These are phyloP conservation scores for Debaryomyces tyrocola DNA, from an alignment of 805 yeast species.

Conservation along the genomic window DNA sequence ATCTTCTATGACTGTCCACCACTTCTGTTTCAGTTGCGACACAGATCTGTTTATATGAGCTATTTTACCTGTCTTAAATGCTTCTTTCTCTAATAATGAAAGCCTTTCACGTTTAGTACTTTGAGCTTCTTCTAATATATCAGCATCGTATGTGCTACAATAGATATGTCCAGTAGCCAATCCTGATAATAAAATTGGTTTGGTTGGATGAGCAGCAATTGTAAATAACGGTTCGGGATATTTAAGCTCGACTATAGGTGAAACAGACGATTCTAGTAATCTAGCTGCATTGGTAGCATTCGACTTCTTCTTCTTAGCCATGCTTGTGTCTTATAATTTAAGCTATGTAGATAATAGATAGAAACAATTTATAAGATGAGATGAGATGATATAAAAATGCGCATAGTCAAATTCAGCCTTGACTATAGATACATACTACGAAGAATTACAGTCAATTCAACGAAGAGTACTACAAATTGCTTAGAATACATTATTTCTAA, in stretches of 20 bases:
- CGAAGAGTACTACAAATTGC: no score
- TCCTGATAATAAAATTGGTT: slow-evolving; percentile 65
- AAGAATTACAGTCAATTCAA: no score
- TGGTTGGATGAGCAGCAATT: slow-evolving; percentile 73
- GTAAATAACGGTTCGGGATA: slow-evolving; percentile 71
- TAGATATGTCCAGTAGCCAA: slow-evolving; percentile 79
- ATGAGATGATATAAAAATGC: not conserved
- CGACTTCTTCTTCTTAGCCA: slow-evolving; percentile 28
- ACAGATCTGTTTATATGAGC: slow-evolving; percentile 24
- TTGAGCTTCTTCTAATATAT: slow-evolving; percentile 37
- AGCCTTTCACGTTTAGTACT: slow-evolving; percentile 20
- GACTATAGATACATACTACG: no score
- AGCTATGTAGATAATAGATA: not conserved
- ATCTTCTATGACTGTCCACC: slow-evolving; percentile 46
- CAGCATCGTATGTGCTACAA: slow-evolving; percentile 58
- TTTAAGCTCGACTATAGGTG: slow-evolving; percentile 47
- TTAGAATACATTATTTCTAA: no score
- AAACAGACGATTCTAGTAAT: slow-evolving; percentile 30
- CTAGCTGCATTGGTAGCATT: slow-evolving; percentile 25
- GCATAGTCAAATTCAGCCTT: not conserved
- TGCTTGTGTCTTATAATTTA: not conserved
- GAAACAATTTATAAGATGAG: not conserved
- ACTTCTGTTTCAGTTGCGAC: slow-evolving; percentile 33
- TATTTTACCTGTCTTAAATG: slow-evolving; percentile 22
- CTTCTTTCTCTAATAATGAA: slow-evolving; percentile 20